Evolutionary conservation across 2,329 filamentous ascomycete species (phyloP).

Genomic region (Fusarium chuoi): DNA sequence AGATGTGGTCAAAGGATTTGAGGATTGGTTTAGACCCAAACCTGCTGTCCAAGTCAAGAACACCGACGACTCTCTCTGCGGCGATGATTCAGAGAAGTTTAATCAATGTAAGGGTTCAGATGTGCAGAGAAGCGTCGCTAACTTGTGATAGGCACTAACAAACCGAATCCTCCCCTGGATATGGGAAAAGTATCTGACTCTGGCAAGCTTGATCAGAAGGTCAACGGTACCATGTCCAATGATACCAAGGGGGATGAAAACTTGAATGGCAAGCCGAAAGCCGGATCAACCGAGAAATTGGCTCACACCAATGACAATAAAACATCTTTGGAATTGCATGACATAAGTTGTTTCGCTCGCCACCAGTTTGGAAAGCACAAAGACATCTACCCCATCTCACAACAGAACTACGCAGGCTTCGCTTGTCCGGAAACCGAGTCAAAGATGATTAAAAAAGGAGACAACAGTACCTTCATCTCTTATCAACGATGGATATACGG

Average conservation of each 20-base stretch:
- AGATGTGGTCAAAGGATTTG: neutral
- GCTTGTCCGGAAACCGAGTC: neutral
- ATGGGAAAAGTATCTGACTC: neutral
- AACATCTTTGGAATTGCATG: neutral
- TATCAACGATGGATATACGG: neutral
- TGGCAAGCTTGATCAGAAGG: neutral
- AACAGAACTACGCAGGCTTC: neutral
- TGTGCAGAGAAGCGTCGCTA: neutral
- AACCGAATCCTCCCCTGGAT: neutral
- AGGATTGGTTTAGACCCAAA: neutral
- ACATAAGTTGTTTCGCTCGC: neutral
- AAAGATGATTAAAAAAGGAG: neutral
- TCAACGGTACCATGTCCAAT: neutral
- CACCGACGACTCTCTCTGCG: neutral
- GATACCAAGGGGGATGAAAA: accelerated
- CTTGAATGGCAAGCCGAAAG: neutral
- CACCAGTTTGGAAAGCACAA: neutral
- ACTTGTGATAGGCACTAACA: neutral
- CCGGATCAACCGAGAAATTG: too few relatives aligned
- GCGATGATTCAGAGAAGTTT: neutral
- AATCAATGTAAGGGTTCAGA: neutral
- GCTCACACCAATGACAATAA: neutral
- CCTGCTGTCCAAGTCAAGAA: accelerated
- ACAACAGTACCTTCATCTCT: neutral
- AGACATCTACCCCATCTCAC: neutral